Evolutionary conservation across 2,329 filamentous ascomycete genomes (phyloP), one percentile per base, ranked within the genome.

Genomic region (Dothidotthia symphoricarpi): DNA sequence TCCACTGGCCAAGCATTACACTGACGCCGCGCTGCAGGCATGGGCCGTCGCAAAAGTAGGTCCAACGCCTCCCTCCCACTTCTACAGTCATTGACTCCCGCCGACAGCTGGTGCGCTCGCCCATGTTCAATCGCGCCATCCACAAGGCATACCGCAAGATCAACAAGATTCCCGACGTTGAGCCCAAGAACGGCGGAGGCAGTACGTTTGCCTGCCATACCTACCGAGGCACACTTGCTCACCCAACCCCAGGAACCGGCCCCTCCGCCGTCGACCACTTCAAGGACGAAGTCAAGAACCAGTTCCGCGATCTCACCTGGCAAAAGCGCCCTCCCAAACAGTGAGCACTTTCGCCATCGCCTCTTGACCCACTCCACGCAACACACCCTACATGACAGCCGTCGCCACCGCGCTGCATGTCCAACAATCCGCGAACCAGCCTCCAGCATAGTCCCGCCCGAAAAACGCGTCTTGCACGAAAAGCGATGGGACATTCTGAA

Each of bases 101-200:
- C 34, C 27, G 6, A 4, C 12, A 77, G 69, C 72, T 81, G 37
- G 69, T 81, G 28, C 63, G 66, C 36, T 78, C 74, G 36, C 75
- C 75, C 3, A 58, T 69, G 24, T 81, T 81, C 66, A 78, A 81
- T 51, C 69, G 72, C 36, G 68, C 55, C 16, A 74, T 81, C 13
- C 70, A 74, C 16, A 70, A 69, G 39, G 68, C 75, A 10, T 76
- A 79, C 32, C 68, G 66, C 43, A 63, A 61, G 39, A 67, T 75
- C 40, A 67, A 73, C 45, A 59, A 66, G 22, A 50, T 75, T 31
- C 71, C 72, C 29, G 73, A 77, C 11, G 47, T 55, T 26, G 61
- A 64, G 24, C 48, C 50, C 6, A 51, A 58, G 41, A 66, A 64
- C 34, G 40, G 69, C 62, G 9, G 69, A 67, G 49, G 74, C 73